phyloP scores from a whole-genome alignment of 1,139 yeast genomes.

The Geotrichum klebahnii region DNA sequence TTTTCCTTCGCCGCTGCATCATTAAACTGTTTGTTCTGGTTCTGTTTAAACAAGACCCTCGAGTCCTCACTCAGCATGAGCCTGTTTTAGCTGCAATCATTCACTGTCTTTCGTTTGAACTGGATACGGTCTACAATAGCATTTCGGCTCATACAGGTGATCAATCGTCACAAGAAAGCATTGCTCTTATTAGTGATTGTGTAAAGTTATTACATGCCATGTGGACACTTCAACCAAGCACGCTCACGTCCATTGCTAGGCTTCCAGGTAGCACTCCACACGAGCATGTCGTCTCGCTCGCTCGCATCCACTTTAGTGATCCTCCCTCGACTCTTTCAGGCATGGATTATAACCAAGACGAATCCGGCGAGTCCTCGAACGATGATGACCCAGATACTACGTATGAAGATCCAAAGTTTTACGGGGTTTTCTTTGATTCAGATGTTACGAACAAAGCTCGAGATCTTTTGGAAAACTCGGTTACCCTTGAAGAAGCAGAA shows the following conservation, averaged over 20 bases:
- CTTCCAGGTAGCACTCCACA: constrained; percentile 33
- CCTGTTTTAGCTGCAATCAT: constrained; percentile 12
- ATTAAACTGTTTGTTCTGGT: constrained; percentile 22
- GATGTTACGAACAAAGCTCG: constrained; percentile 66
- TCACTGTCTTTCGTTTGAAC: constrained; percentile 22
- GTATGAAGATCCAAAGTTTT: constrained; percentile 46
- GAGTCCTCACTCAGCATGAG: constrained; percentile 1
- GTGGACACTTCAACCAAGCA: constrained; percentile 26
- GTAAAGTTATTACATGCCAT: constrained; percentile 28
- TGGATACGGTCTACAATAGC: constrained; percentile 18
- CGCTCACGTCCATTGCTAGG: constrained; percentile 20
- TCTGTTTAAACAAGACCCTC: constrained; percentile 20
- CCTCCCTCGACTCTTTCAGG: constrained; percentile 12
- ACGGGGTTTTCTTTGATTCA: constrained; percentile 59
- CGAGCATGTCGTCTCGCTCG: constrained; percentile 51
- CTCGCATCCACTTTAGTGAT: constrained; percentile 54
- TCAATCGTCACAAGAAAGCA: neutral
- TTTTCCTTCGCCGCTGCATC: constrained; percentile 12
- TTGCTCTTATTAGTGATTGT: constrained; percentile 25
- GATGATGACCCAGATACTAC: constrained; percentile 5
- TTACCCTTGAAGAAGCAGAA: constrained; percentile 78
- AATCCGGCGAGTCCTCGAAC: too few relatives aligned
- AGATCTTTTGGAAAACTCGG: constrained; percentile 63
- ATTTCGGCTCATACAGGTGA: constrained; percentile 11
- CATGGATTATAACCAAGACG: constrained; percentile 10